Conservation (phyloP, 331 rosid species). For the Cydonia oblonga region DNA sequence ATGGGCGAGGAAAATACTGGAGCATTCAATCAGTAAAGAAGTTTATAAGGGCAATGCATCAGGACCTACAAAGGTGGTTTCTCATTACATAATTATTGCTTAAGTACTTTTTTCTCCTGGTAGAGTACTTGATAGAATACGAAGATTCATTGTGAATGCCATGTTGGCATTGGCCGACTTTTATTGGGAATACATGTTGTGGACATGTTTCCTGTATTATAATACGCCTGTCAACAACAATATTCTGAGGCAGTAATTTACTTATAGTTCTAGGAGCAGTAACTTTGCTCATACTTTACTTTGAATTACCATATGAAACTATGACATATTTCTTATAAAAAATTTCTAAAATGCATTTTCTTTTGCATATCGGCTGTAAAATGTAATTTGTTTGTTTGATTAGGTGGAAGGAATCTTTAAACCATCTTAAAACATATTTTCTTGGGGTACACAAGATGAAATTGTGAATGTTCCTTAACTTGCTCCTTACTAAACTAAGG, state of each 20-base stretch:
- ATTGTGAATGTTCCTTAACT: not conserved
- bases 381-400: not conserved
- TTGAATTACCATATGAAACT: no score
- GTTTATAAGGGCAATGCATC: slow-evolving; percentile 99
- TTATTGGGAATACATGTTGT: not conserved
- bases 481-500: not conserved
- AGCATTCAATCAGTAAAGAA: slow-evolving; percentile 89
- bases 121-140: not conserved
- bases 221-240: not conserved
- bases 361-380: not conserved
- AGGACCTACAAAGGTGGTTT: slow-evolving; percentile 92
- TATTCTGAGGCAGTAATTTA: not conserved
- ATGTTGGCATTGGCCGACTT: not conserved
- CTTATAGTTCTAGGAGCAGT: not conserved
- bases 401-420: not conserved
- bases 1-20: slow-evolving; percentile 74
- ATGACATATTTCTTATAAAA: no score
- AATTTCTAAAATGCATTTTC: not conserved
- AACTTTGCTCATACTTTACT: not conserved
- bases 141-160: not conserved
- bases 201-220: not conserved
- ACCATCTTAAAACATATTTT: not conserved
- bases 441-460: not conserved
- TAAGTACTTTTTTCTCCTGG: not conserved
- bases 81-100: not conserved